These are phyloP conservation scores for Eleusine indica DNA, from an alignment of 176 grass and related monocot genomes.

Conservation along the genomic window DNA sequence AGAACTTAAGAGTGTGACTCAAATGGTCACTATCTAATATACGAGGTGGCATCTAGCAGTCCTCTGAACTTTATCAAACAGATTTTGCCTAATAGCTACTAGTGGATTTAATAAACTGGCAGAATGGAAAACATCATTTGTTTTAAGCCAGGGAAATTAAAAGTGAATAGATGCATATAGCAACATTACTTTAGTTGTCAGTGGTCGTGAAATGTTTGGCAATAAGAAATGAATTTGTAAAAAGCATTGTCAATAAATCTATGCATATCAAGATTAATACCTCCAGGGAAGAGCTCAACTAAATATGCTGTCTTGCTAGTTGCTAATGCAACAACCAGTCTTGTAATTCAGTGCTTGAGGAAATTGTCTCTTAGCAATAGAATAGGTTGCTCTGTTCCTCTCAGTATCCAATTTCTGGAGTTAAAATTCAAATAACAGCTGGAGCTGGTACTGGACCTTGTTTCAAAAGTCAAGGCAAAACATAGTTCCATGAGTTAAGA, in stretches of 20 bases:
- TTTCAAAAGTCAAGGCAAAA: constrained; percentile 10
- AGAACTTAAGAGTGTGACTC: no score
- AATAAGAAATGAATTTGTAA: constrained; percentile 6
- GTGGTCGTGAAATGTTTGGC: neutral
- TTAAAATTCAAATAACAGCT: constrained; percentile 1
- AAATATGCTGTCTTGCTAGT: neutral
- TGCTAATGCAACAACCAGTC: neutral
- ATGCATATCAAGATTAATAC: constrained; percentile 30
- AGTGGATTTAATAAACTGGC: no score
- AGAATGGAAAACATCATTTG: no score
- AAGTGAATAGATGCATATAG: no score
- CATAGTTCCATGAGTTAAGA: constrained; percentile 2
- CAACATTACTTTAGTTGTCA: no score
- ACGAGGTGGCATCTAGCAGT: no score
- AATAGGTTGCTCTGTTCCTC: neutral
- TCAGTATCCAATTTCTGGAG: constrained; percentile 5
- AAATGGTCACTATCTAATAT: no score
- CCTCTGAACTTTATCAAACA: no score
- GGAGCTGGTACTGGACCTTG: neutral
- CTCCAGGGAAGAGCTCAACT: constrained; percentile 5
- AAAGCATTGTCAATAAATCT: neutral
- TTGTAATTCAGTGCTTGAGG: neutral
- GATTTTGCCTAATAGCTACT: no score
- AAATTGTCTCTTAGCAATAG: neutral
- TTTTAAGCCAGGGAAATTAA: no score